Evolutionary conservation across 768 basidiomycete species (phyloP), one percentile per base, ranked within the genome.

Genomic region (Pluteus cervinus): DNA sequence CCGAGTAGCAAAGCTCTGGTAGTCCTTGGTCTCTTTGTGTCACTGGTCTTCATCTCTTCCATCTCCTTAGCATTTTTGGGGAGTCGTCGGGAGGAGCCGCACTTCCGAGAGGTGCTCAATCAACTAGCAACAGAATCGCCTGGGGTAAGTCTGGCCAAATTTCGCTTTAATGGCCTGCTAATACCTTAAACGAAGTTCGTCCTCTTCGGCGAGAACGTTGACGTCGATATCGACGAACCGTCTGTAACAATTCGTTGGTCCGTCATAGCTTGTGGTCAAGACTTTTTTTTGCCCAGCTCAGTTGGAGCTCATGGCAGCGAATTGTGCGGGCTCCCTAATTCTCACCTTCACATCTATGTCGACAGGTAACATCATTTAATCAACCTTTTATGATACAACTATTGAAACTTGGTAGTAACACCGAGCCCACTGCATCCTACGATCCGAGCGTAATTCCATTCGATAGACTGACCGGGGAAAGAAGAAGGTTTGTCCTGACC

Each of bases 201-300:
- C 2, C 58, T 79, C 25, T 48, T 76, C 3, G 76, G 75, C 5
- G 75, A 77, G 44, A 69, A 66, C 36, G 71, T 77, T 4, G 75
- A 77, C 43, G 65, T 77, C 8, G 76, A 79, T 45, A 55, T 77
- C 7, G 75, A 76, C 41, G 75, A 79, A 45, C 75, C 75, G 2
- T 64, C 74, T 0, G 47, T 79, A 20, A 69, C 69, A 7, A 62
- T 79, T 28, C 69, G 73, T 5, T 79, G 75, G 75, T 69, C 71
- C 22, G 63, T 79, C 23, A 44, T 72, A 14, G 73, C 66, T 2
- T 79, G 76, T 48, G 76, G 76, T 12, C 44, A 55, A 10, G 62
- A 44, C 1, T 65, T 58, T 39, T 55, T 73, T 18, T 65, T 76
- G 11, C 53, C 63, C 14, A 67, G 65, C 4, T 73, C 75, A 10